Evolutionary conservation across 2,329 filamentous ascomycete species (phyloP).

Genomic region (Zasmidium cellare): DNA sequence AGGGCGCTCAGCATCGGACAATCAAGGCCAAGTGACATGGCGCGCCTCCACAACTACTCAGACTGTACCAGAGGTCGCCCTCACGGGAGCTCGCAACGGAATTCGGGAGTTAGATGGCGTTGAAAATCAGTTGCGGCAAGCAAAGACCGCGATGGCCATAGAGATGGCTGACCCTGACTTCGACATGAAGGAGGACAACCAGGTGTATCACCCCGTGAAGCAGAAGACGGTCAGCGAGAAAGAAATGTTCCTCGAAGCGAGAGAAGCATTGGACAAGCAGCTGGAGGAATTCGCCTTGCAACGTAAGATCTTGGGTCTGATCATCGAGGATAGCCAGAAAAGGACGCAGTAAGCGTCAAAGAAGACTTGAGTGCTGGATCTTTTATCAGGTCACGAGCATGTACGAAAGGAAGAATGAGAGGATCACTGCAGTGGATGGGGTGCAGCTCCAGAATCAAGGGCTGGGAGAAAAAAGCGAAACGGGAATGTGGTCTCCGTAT

Average conservation of each 20-base stretch:
- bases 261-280: background rate
- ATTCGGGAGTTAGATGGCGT: background rate
- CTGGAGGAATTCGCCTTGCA: background rate
- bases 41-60: background rate
- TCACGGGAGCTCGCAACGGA: background rate
- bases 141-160: background rate
- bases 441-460: too few relatives aligned
- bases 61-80: background rate
- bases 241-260: slow-evolving; percentile 3
- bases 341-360: background rate
- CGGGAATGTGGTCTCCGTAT: too few relatives aligned
- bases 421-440: too few relatives aligned
- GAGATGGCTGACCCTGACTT: slow-evolving; percentile 1
- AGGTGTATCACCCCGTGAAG: slow-evolving; percentile 2
- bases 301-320: background rate
- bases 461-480: too few relatives aligned
- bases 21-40: slow-evolving; percentile 9
- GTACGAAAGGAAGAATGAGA: too few relatives aligned
- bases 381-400: too few relatives aligned
- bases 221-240: slow-evolving; percentile 11
- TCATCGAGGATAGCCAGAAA: slow-evolving; percentile 2
- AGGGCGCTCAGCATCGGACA: slow-evolving; percentile 1
- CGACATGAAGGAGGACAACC: background rate
- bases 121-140: background rate
- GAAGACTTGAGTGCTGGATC: too few relatives aligned